phyloP scores from a whole-genome alignment of 1,139 yeast species.

The Zygoascus sp. region DNA sequence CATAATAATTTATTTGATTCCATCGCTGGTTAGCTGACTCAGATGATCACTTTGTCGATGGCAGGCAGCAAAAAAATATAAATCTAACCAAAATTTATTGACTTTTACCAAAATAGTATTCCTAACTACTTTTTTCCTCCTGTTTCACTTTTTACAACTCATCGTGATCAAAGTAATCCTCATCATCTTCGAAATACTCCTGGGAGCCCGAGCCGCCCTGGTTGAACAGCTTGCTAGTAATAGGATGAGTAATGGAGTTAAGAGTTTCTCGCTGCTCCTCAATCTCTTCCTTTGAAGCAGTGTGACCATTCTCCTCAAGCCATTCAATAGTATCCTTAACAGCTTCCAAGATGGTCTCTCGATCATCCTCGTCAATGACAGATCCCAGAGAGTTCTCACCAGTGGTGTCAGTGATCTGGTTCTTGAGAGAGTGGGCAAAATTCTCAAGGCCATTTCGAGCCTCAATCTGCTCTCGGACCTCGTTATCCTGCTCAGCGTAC shows the following conservation, averaged over 20 bases:
- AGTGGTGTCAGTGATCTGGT: slow-evolving; percentile 62
- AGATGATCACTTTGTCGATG: too few species aligned
- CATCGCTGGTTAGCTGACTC: too few species aligned
- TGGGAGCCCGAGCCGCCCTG: slow-evolving; percentile 51
- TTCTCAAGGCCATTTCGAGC: slow-evolving; percentile 85
- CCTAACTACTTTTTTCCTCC: slow-evolving; percentile 8
- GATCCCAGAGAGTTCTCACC: slow-evolving; percentile 59
- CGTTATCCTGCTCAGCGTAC: slow-evolving; percentile 83
- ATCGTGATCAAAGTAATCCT: slow-evolving; percentile 58
- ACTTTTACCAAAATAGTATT: slow-evolving; percentile 1
- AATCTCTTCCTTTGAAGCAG: slow-evolving; percentile 87
- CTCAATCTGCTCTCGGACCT: slow-evolving; percentile 74
- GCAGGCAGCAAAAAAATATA: background rate
- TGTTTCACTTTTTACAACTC: slow-evolving; percentile 49
- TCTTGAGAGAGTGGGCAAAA: slow-evolving; percentile 79
- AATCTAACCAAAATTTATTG: background rate
- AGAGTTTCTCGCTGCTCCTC: slow-evolving; percentile 90
- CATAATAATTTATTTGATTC: too few species aligned
- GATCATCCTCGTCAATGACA: slow-evolving; percentile 85
- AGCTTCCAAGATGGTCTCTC: slow-evolving; percentile 85
- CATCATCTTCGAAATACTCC: slow-evolving; percentile 47
- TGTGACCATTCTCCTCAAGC: slow-evolving; percentile 80
- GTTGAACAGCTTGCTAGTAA: slow-evolving; percentile 80
- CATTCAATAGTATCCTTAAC: slow-evolving; percentile 83
- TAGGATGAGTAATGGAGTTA: slow-evolving; percentile 82